These are phyloP conservation scores for Xerocomellus chrysenteron DNA, from an alignment of 768 basidiomycete genomes.

Conservation along the genomic window DNA sequence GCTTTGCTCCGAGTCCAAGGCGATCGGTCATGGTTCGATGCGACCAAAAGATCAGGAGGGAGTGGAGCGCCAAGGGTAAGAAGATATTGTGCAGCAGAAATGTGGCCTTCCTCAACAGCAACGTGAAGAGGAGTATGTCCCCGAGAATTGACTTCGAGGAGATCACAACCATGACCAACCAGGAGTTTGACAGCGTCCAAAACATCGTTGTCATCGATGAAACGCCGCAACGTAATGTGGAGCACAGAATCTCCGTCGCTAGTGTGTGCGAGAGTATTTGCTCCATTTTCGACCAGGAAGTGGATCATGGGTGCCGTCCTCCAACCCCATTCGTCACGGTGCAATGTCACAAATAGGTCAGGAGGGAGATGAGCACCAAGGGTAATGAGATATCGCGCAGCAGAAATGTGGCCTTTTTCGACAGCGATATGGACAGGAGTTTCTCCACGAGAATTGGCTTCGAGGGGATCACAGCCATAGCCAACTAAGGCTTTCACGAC, in stretches of 20 bases:
- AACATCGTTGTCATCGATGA: neutral
- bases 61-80: neutral
- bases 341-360: neutral
- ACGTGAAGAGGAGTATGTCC: neutral
- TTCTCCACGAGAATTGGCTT: neutral
- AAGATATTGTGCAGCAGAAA: neutral
- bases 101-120: neutral
- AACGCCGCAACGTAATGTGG: neutral
- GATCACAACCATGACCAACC: neutral
- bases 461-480: neutral
- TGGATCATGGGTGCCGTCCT: neutral
- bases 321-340: neutral
- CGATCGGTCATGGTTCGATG: neutral
- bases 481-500: neutral
- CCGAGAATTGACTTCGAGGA: neutral
- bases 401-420: neutral
- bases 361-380: neutral
- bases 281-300: neutral
- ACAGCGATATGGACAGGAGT: neutral
- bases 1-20: no score
- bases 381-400: neutral
- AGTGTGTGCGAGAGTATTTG: neutral
- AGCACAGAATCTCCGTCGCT: neutral
- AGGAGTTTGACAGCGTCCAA: neutral
- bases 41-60: neutral